phyloP scores from a whole-genome alignment of 2,329 filamentous ascomycete species.

The Bimuria novae-zelandiae region DNA sequence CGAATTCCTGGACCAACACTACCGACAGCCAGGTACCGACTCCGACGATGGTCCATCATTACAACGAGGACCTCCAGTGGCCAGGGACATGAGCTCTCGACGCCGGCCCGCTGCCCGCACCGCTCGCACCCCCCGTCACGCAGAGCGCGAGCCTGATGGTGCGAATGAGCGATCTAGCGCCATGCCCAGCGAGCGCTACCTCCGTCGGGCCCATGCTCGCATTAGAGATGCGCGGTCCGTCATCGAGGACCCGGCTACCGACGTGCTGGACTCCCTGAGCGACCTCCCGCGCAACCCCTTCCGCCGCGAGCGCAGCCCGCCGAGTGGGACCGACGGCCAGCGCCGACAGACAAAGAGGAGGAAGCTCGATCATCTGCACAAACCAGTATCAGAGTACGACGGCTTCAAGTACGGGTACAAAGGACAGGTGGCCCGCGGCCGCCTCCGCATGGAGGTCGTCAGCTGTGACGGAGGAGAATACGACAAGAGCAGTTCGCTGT shows the following conservation, averaged over 20 bases:
- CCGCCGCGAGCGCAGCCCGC: constrained; percentile 30
- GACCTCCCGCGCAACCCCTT: constrained; percentile 26
- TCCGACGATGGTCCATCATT: not conserved
- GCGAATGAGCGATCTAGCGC: constrained; percentile 34
- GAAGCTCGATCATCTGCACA: constrained; percentile 47
- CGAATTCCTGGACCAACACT: constrained; percentile 8
- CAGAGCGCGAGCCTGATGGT: constrained; percentile 22
- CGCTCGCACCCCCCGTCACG: constrained; percentile 21
- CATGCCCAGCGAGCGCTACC: constrained; percentile 43
- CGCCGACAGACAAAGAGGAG: constrained; percentile 40
- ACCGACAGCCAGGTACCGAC: not conserved
- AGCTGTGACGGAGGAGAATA: constrained; percentile 83
- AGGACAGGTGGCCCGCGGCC: constrained; percentile 83
- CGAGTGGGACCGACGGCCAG: constrained; percentile 23
- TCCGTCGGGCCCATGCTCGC: constrained; percentile 39
- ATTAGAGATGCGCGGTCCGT: constrained; percentile 30
- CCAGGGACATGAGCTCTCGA: constrained; percentile 12
- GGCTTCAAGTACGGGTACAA: constrained; percentile 80
- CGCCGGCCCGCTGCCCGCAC: constrained; percentile 25
- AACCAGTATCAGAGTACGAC: constrained; percentile 27
- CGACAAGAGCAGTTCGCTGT: constrained; percentile 60
- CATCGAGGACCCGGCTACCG: constrained; percentile 26
- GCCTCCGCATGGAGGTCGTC: constrained; percentile 82
- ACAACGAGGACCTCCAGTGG: too few relatives aligned
- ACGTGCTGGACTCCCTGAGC: constrained; percentile 29